Evolutionary conservation across 768 basidiomycete species (phyloP), one percentile per base, ranked within the genome.

Genomic region (Podaxis sp.): DNA sequence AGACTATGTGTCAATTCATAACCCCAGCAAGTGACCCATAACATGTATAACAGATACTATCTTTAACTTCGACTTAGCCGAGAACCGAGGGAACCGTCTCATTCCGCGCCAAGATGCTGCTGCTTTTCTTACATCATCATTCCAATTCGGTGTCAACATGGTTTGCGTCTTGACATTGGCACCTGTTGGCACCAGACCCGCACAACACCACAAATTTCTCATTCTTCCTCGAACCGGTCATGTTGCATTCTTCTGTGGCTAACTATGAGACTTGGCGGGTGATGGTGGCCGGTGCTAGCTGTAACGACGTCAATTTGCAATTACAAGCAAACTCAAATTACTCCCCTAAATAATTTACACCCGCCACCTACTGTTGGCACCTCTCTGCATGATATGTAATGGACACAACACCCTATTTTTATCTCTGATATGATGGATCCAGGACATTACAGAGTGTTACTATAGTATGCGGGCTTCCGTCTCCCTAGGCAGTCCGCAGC

Each of bases 1-100:
- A 44, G 23, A 42, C 32, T 32, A 46, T 37, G n/a, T 27, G 23
- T 25, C 36, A 48, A 25, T 51, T 50, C 50, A n/a, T 59, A 51
- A 32, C 48, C 23, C 57, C 23, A 36, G 14, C 5, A 28, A 40
- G 25, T 18, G 23, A 51, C 7, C 14, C 13, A 51, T 36, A 18
- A 56, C 25, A 50, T 59, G 32, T 32, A 9, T 32, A 32, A 32
- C 50, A 28, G 18, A 25, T 47, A 18, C 55, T 51, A 27, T 37
- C 25, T 51, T 40, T 50, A 40, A 42, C 38, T 40, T 13, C 36
- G 14, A 51, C 18, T 21, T 51, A 50, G 32, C 57, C 57, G 58
- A 59, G 50, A 52, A 35, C 58, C 50, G 50, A 52, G 28, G 3
- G 51, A 53, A 53, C 51, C 51, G 3, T 23, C 36, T 53, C 51